Evolutionary conservation across 2,329 filamentous ascomycete genomes (phyloP), one percentile per base, ranked within the genome.

Genomic region (Colletotrichum melonis): DNA sequence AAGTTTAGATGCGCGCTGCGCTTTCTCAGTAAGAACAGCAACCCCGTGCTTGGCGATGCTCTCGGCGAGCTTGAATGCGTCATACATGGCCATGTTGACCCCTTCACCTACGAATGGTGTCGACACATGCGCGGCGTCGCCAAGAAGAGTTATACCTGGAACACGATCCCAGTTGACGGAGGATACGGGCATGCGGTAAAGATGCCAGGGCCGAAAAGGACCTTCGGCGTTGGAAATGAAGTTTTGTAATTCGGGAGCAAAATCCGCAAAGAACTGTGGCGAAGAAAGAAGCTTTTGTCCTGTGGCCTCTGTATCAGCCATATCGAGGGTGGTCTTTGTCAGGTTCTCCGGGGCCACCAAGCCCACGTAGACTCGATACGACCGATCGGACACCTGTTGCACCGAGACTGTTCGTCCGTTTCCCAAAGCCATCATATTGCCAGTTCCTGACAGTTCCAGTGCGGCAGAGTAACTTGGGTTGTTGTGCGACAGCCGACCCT

Each of bases 101-200:
- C 68, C 68, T n/a, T 71, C 63, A 3, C 68, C 68, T 14, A 62
- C 55, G n/a, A 71, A 71, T 3, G 68, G 68, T 9, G 68, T 71
- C 3, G 63, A 59, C 8, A 67, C 63, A 26, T 71, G 68, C 22
- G 68, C 63, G 24, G 63, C 68, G 8, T 71, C 68, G 19, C 63
- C 68, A 12, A 71, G 30, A 14, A 71, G 68, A 11, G 68, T 56
- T 2, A 62, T 46, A 4, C 63, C 68, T 7, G 63, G 42, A 12
- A 71, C 68, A 16, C 30, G 68, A 55, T 3, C 42, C 68, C 68
- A 67, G 11, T 4, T 24, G 12, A 65, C n/a, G 7, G 60, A 69
- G 32, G 52, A 38, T 22, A 52, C 52, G 14, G 67, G 67, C 67
- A 69, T 69, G 60, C 67, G 67, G 22, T 69, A 57, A 2, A 69